A percentile compares a stretch with the other conserved stretches of the same genome.
Conservation (phyloP, 2,329 filamentous ascomycete genomes). For the Penicillium decumbens region DNA sequence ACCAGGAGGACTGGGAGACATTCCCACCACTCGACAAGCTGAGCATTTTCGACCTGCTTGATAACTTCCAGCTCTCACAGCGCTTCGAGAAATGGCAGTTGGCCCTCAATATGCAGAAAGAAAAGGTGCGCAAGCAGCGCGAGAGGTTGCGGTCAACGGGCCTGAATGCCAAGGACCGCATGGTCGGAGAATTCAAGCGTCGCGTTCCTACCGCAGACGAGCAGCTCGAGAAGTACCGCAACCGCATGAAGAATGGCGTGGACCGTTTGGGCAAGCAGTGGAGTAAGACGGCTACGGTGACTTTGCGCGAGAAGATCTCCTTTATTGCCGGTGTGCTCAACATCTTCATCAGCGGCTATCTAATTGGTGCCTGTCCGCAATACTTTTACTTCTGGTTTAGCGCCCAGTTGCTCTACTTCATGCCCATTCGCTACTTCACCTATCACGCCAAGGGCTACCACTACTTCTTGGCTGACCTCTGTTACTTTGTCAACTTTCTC, state of each 20-base stretch:
- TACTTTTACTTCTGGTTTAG: conserved; percentile 94
- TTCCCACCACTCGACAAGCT: conserved; percentile 85
- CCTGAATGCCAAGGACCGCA: conserved; percentile 74
- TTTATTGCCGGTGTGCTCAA: conserved; percentile 97
- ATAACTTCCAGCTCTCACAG: conserved; percentile 84
- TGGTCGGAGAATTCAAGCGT: conserved; percentile 88
- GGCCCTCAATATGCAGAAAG: conserved; percentile 73
- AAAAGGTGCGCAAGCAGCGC: conserved; percentile 77
- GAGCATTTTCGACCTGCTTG: conserved; percentile 86
- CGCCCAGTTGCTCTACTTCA: conserved; percentile 81
- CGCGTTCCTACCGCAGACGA: conserved; percentile 83
- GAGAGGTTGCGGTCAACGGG: conserved; percentile 73
- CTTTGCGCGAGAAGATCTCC: conserved; percentile 83
- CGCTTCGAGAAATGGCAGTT: conserved; percentile 87
- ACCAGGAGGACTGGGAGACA: conserved; percentile 81
- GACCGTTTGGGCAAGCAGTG: conserved; percentile 79
- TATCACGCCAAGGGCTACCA: conserved; percentile 91
- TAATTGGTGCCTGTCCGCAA: conserved; percentile 79
- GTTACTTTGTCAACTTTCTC: conserved; percentile 95
- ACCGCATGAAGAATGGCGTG: conserved; percentile 81
- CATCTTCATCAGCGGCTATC: conserved; percentile 92
- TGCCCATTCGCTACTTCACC: conserved; percentile 89
- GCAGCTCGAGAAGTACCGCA: conserved; percentile 84
- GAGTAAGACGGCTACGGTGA: conserved; percentile 86
- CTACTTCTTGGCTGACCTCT: conserved; percentile 95